Evolutionary conservation across 2,329 filamentous ascomycete species (phyloP), one percentile per base, ranked within the genome.

Genomic region (Claviceps maximensis): DNA sequence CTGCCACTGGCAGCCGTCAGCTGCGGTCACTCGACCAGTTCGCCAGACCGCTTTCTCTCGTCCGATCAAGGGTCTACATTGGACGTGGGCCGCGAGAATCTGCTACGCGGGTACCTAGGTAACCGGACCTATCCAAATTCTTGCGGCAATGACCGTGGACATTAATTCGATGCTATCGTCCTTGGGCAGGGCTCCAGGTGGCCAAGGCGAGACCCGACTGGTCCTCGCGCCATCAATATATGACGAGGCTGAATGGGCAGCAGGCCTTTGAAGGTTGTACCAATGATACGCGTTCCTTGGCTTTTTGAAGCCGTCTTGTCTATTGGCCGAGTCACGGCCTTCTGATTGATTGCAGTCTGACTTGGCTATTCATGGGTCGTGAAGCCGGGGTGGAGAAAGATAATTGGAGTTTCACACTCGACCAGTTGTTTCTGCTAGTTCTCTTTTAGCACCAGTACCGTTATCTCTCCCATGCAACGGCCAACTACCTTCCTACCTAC

Each of bases 1-100:
- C 60, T 59, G 60, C 62, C 62, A 44, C 59, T 15, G 63, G 64
- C 60, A 58, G 40, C n/a, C 40, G 65, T 62, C 62, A 61, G 63
- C 62, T 51, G 56, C 59, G 57, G 56, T 56, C 56, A 59, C 58
- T 49, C 65, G 59, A 59, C 53, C 25, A 50, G 50, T 53, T 49
- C n/a, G 54, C 50, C 53, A 54, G 56, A 54, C 53, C 55, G 51
- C 55, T 54, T 53, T 38, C 51, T 49, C 45, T 17, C 41, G 21
- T 23, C n/a, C 19, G 31, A 31, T 49, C 50, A 50, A 50, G 45
- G 42, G 54, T 53, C 53, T 41, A 41, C 42, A 7, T 47, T 21
- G 21, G 52, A 54, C 54, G 50, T 49, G 51, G 54, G 51, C 48
- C 48, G 45, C 19, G 48, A 51, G 50, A 44, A 44, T 29, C 21